Evolutionary conservation across 2,329 filamentous ascomycete genomes (phyloP), one percentile per base, ranked within the genome.

Genomic region (Phymatotrichopsis omnivora): DNA sequence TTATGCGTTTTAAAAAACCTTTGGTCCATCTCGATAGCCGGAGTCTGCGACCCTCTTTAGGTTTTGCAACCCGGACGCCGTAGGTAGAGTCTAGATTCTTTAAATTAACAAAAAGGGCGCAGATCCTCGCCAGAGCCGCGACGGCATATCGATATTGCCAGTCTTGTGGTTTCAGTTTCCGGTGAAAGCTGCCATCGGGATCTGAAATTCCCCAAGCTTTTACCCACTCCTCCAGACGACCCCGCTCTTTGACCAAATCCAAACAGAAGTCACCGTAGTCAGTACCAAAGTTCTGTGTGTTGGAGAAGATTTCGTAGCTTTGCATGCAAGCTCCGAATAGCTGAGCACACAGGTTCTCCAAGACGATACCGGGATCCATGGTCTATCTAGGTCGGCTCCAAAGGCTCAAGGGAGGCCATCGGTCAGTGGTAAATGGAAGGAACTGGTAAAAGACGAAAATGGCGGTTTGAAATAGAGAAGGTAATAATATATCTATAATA

Each of bases 221-320:
- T 34, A 40, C 44, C 47, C 38, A 51, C n/a, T 46, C 27, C 32
- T 49, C 32, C 11, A 51, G 44, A 14, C 37, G 43, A 16, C 39
- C 40, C 22, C 38, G 19, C 22, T 51, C 43, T 17, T 43, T 47
- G 20, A 30, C 14, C 20, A 51, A 32, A 17, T 42, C 28, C 35
- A 23, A 42, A 28, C 23, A 24, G 32, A 51, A 39, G 20, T 25
- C 39, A n/a, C 42, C 44, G 29, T 51, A 39, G 17, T 47, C 44
- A n/a, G 5, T 25, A 16, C 44, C 44, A 28, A 48, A n/a, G 5
- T 47, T 30, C 34, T 39, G 36, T n/a, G 31, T 24, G n/a, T 47
- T 39, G 4, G 43, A 42, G 30, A 42, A 28, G 8, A 48, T 47
- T 2, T 38, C 32, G 28, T 51, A 51, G 44, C 44, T 35, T 31